Evolutionary conservation across 345 rosid species (phyloP), one percentile per base, ranked within the genome.

Genomic region (Microthlaspi erraticum): DNA sequence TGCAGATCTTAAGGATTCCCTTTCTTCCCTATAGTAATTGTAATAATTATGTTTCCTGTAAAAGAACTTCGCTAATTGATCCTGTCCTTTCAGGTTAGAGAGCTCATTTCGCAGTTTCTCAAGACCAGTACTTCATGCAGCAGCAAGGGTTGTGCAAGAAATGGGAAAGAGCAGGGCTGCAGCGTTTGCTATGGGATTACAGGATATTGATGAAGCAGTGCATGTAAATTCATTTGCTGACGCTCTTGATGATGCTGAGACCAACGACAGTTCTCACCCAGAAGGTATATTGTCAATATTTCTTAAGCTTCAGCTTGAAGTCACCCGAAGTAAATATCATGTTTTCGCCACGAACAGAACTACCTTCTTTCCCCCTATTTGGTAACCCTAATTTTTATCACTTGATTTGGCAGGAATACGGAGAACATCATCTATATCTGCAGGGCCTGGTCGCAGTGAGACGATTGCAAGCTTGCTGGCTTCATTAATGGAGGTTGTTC

Each of bases 101-200:
- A 91, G 99, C 79, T 92, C 99, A 72, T 91, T 94, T 34, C 98
- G 99, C 66, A 94, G 93, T 85, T 94, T 94, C 85, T 94, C 99
- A 62, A 86, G 99, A 83, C 99, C 99, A 44, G 98, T 88, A 33
- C 95, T 94, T 71, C 99, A 94, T 81, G 98, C 99, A 68, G 98
- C 99, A 9, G 95, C 99, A 72, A 85, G 98, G 81, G 96, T 94
- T 70, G 99, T 94, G 60, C 99, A 85, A 77, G 99, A 94, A 83
- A 89, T 94, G 93, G 99, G 98, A 53, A 94, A 81, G 84, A 89
- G 99, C 70, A 80, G 98, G 32, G 99, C 98, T 79, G 98, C 97
- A 66, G 99, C 99, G 7, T 87, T 85, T 84, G 86, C 99, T 73
- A 49, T 94, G 72, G 99, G 99, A 46, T 77, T 91, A 71, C 92